Evolutionary conservation across 2,329 filamentous ascomycete species (phyloP).

Genomic region (Cryphonectria parasitica): DNA sequence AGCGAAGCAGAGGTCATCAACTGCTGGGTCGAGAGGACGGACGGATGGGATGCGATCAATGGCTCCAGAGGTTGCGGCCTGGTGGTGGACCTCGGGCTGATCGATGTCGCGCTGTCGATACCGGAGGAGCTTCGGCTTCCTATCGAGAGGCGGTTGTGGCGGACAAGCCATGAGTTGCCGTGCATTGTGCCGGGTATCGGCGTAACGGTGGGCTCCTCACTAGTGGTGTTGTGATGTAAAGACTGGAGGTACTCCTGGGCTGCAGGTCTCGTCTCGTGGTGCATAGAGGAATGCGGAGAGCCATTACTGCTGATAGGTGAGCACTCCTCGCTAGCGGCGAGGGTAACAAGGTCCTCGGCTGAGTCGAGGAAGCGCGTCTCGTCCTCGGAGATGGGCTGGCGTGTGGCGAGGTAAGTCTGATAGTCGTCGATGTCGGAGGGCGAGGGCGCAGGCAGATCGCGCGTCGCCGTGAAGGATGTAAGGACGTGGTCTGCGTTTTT

Average conservation of each 20-base stretch:
- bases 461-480: conserved; percentile 58
- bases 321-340: conserved; percentile 32
- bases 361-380: conserved; percentile 65
- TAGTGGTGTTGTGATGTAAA: background rate
- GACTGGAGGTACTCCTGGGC: conserved; percentile 15
- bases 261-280: background rate
- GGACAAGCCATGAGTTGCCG: conserved; percentile 25
- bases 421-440: conserved; percentile 51
- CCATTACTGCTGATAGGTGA: background rate
- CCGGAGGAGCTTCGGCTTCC: conserved; percentile 20
- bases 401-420: conserved; percentile 54
- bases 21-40: background rate
- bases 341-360: conserved; percentile 57
- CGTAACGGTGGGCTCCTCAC: conserved; percentile 5
- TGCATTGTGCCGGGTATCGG: conserved; percentile 26
- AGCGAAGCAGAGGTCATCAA: background rate
- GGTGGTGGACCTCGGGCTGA: background rate
- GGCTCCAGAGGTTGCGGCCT: background rate
- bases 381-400: conserved; percentile 57
- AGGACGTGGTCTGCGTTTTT: conserved; percentile 58
- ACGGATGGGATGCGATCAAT: background rate
- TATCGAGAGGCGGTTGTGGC: conserved; percentile 19
- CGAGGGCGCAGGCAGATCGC: conserved; percentile 53
- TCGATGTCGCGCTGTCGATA: conserved; percentile 1
- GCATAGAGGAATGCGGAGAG: background rate